These are phyloP conservation scores for Exophiala bonariae DNA, from an alignment of 2,329 filamentous ascomycete species.

Conservation along the genomic window DNA sequence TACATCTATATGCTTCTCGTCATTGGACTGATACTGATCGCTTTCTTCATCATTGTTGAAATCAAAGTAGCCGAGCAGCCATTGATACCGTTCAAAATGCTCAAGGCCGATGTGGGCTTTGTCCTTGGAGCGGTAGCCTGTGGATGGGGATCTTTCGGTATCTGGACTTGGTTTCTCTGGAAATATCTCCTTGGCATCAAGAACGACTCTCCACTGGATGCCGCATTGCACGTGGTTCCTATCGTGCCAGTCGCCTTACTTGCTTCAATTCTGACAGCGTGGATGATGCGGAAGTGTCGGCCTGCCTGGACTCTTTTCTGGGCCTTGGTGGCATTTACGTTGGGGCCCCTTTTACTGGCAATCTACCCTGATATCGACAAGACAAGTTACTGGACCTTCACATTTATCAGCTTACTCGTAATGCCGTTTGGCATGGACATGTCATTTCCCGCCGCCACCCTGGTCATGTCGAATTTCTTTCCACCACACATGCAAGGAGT, in stretches of 20 bases:
- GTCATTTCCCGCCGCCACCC: constrained; percentile 30
- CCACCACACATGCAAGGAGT: constrained; percentile 31
- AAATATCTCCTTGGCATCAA: constrained; percentile 35
- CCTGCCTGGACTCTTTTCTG: constrained; percentile 38
- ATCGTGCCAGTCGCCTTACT: constrained; percentile 33
- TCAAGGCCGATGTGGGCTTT: constrained; percentile 51
- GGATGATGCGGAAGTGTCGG: constrained; percentile 26
- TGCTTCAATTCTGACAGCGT: constrained; percentile 32
- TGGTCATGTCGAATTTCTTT: constrained; percentile 32
- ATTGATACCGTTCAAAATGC: constrained; percentile 47
- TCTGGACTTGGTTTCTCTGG: constrained; percentile 44
- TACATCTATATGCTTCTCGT: constrained; percentile 53
- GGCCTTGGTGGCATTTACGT: constrained; percentile 33
- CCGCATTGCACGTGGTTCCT: constrained; percentile 34
- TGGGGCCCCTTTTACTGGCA: constrained; percentile 23
- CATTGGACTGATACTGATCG: constrained; percentile 47
- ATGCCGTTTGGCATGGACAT: constrained; percentile 48
- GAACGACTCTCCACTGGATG: constrained; percentile 29
- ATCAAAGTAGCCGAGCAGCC: constrained; percentile 42
- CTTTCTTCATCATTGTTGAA: constrained; percentile 50
- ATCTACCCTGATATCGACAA: constrained; percentile 35
- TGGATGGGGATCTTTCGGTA: constrained; percentile 54
- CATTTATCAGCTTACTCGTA: constrained; percentile 59
- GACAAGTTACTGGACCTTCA: constrained; percentile 61
- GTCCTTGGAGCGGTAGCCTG: constrained; percentile 55